Percentiles rank a stretch among this genome's conserved stretches.
Evolutionary conservation across 305 asterid genomes (phyloP).

Genomic region (Coffea humblotiana): DNA sequence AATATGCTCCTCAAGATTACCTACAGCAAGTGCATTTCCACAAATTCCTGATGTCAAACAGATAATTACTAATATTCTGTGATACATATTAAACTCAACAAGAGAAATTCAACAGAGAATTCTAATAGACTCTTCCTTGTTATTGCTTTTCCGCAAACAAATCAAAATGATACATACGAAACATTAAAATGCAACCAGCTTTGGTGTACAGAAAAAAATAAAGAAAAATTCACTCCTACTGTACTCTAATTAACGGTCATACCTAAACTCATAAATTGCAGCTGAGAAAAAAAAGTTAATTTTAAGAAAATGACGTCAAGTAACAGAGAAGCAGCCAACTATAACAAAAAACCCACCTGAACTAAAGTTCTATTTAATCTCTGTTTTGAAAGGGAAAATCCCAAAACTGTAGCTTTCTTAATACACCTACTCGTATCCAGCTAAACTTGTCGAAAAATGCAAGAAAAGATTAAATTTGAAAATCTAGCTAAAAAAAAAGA

Average conservation of each 20-base stretch:
- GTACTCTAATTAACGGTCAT: not conserved
- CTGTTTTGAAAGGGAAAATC: too few species aligned
- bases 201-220: not conserved
- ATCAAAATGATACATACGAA: slow-evolving; percentile 1
- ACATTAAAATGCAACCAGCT: not conserved
- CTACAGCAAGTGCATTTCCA: not conserved
- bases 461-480: not conserved
- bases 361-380: not conserved
- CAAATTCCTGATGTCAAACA: not conserved
- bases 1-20: not conserved
- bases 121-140: not conserved
- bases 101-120: not conserved
- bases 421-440: not conserved
- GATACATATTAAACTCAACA: not conserved
- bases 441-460: not conserved
- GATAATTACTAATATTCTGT: not conserved
- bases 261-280: not conserved
- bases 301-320: not conserved
- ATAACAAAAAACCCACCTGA: not conserved
- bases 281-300: not conserved
- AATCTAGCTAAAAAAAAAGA: not conserved
- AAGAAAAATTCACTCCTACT: not conserved
- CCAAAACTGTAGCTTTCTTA: not conserved
- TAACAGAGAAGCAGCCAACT: not conserved
- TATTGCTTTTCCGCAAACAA: not conserved